Base-by-base conservation (phyloP, 129 eudicot genomes). In the Tagetes patula region DNA sequence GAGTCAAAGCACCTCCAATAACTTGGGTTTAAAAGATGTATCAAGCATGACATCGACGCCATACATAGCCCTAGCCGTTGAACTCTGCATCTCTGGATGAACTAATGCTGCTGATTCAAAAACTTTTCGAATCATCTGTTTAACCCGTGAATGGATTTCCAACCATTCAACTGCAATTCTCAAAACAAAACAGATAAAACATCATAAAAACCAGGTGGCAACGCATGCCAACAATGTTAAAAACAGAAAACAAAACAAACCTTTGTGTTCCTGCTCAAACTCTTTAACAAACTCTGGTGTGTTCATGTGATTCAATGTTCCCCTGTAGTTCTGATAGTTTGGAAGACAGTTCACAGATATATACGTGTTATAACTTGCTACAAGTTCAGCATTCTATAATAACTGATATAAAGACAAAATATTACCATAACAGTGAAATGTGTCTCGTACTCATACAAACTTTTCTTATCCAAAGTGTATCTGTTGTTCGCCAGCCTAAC, bases 341-440 rank as follows among this genome's bases (percentile, higher is more conserved):
- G 55, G 39, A 12, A 79, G 55, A 69, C 9, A 60, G 45, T 27
- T 20, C 27, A 20, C 27, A 20, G 56, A 2, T 30, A n/a, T 46
- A 65, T 69, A 40, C n/a, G 39, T 60, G 40, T 54, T 39, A 9
- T 12, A 68, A 10, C 5, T 43, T 10, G 55, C 5, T 65, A 65
- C 9, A 46, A 37, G 63, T 63, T 62, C 5, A 10, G 41, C 55
- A 69, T 9, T 20, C 27, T 20, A 38, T 11, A 31, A 37, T 5
- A 9, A 36, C 12, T 71, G 45, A 52, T 69, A 65, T 64, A 2
- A 47, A 47, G 1, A 14, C 5, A 76, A 60, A 38, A 33, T 12
- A 63, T 86, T 85, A 95, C 99, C 97, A 88, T 95, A 31, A 95
- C 99, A n/a, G 99, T 95, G 77, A 95, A 95, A 85, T 95, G 99